These are phyloP conservation scores for Cenchrus purpureus DNA, from an alignment of 176 grass and related monocot genomes.

Conservation along the genomic window DNA sequence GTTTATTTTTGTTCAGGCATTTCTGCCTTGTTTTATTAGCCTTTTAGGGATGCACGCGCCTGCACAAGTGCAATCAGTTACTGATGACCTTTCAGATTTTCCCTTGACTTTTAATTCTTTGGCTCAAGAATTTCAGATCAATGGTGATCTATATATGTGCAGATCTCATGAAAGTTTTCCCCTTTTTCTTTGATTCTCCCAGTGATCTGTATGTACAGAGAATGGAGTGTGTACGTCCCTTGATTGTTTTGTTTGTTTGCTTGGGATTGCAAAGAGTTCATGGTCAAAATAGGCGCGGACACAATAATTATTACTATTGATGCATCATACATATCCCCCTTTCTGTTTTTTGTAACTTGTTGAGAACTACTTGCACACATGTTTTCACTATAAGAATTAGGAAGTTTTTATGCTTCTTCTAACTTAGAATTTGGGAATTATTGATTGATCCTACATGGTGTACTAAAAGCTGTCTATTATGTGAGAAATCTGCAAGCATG, in stretches of 20 bases:
- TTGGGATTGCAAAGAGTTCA: background rate
- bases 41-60: background rate
- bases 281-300: background rate
- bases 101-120: background rate
- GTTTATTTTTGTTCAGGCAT: background rate
- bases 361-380: background rate
- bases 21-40: constrained; percentile 4
- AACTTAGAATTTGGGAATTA: background rate
- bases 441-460: background rate
- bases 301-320: background rate
- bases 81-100: background rate
- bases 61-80: background rate
- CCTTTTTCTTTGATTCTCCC: background rate
- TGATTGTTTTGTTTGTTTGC: background rate
- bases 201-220: background rate
- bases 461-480: background rate
- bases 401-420: background rate
- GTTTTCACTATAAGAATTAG: background rate
- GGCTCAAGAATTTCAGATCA: background rate
- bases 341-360: background rate
- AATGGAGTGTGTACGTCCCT: background rate
- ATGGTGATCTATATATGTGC: background rate
- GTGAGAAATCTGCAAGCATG: background rate
- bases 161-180: background rate
- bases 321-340: background rate